These are phyloP conservation scores for Dactylellina sp. DNA, from an alignment of 2,329 filamentous ascomycete genomes.

Conservation along the genomic window DNA sequence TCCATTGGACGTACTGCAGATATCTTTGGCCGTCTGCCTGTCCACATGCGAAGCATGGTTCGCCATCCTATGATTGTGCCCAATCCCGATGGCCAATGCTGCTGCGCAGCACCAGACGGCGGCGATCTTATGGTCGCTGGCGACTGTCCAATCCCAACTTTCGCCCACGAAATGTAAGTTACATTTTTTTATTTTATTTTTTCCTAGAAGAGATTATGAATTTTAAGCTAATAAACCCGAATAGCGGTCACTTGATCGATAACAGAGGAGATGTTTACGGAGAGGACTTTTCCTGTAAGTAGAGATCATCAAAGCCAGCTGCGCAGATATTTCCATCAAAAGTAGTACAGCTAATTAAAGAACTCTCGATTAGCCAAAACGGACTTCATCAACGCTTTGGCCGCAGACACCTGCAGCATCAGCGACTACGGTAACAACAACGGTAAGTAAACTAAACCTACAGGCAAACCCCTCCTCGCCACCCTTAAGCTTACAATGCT, in stretches of 20 bases:
- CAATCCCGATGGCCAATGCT: conserved; percentile 30
- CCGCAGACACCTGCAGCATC: conserved; percentile 38
- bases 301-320: background rate
- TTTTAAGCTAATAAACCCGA: background rate
- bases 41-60: conserved; percentile 49
- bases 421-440: conserved; percentile 33
- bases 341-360: background rate
- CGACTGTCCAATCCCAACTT: conserved; percentile 32
- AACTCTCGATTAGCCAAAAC: conserved; percentile 18
- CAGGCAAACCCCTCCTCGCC: too few species aligned
- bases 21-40: conserved; percentile 42
- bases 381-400: conserved; percentile 20
- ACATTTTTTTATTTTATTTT: background rate
- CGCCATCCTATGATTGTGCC: conserved; percentile 47
- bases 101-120: conserved; percentile 36
- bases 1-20: conserved; percentile 39
- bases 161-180: conserved; percentile 38
- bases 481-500: background rate
- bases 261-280: conserved; percentile 43
- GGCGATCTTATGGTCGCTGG: conserved; percentile 46
- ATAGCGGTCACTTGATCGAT: conserved; percentile 45
- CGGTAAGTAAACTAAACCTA: conserved; percentile 1
- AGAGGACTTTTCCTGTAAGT: conserved; percentile 43
- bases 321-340: background rate
- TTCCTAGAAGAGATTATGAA: background rate